A percentile compares a stretch with the other conserved stretches of the same genome.
Conservation (phyloP, 2,329 filamentous ascomycete species). For the Fonsecaea monophora region DNA sequence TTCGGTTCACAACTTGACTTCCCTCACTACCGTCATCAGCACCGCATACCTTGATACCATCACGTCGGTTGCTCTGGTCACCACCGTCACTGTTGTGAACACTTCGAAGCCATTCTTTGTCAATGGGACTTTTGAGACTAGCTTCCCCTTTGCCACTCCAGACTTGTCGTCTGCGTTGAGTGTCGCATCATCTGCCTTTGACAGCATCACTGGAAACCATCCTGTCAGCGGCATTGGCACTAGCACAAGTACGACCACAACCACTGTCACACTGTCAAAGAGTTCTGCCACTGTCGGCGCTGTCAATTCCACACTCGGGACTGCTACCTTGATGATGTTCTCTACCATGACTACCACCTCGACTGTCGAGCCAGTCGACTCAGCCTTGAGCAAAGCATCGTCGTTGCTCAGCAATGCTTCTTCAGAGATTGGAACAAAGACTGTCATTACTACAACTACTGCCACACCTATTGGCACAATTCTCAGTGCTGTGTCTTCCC, state of each 20-base stretch:
- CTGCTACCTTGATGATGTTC: not conserved
- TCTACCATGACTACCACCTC: not conserved
- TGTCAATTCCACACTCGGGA: not conserved
- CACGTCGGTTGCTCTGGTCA: not conserved
- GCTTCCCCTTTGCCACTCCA: not conserved
- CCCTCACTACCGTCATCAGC: not conserved
- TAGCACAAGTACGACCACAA: not conserved
- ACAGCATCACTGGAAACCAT: constrained; percentile 2
- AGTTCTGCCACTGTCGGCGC: not conserved
- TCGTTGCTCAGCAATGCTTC: constrained; percentile 12
- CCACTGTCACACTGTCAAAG: not conserved
- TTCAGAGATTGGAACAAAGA: constrained; percentile 15
- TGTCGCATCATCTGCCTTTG: constrained; percentile 3
- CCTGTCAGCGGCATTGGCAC: not conserved
- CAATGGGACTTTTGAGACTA: constrained; percentile 13
- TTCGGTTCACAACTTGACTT: constrained; percentile 11
- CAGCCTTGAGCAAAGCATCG: constrained; percentile 2
- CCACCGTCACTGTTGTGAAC: not conserved
- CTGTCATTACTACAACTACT: constrained; percentile 2
- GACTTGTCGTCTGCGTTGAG: not conserved
- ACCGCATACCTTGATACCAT: constrained; percentile 1
- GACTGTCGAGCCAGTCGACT: constrained; percentile 5
- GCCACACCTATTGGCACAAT: not conserved
- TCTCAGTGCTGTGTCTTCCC: not conserved
- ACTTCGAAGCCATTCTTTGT: not conserved